Evolutionary conservation across 2,329 filamentous ascomycete species (phyloP), one percentile per base, ranked within the genome.

Genomic region (Aspergillus clavatus): DNA sequence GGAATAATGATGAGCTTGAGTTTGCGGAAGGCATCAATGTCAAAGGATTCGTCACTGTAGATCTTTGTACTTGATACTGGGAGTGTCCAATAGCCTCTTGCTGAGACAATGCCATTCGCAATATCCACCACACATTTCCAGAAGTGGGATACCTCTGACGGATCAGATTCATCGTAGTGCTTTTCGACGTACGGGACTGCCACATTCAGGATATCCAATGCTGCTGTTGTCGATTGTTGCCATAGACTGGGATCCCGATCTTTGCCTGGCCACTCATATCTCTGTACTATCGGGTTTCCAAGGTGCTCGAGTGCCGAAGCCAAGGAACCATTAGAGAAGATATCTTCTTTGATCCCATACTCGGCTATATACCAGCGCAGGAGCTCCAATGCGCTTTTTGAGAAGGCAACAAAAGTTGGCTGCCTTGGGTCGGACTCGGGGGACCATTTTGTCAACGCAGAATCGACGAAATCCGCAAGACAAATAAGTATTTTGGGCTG

Each of bases 361-460:
- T 68, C 65, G 5, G 56, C 47, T 37, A 71, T 55, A 45, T 71
- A 71, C 66, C 67, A 70, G 38, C 58, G 62, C 18, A 94, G 67
- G 37, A 89, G 78, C 2, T 76, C 72, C 77, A 95, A 93, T 47
- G 85, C 82, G 16, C 81, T 80, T 65, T 93, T 95, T 1, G 90
- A 89, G 60, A 97, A 80, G 26, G 93, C 91, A 44, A 98, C 82
- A 61, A 89, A 97, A 0, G 89, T 95, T 5, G 88, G 86, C 45
- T 81, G 81, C 40, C 71, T 66, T 40, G 57, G 63, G 53, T 63
- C 65, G 44, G 52, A 69, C 44, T 49, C 66, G 18, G 48, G 59
- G 43, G 46, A 70, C 61, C 66, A 69, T 50, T 61, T 65, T 5
- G 60, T 58, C 27, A 72, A 55, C 16, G 69, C 84, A 26, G 95